Evolutionary conservation across 225 moss, liverwort and hornwort species (phyloP), one percentile per base, ranked within the genome.

Genomic region (Pleurozium schreberi): DNA sequence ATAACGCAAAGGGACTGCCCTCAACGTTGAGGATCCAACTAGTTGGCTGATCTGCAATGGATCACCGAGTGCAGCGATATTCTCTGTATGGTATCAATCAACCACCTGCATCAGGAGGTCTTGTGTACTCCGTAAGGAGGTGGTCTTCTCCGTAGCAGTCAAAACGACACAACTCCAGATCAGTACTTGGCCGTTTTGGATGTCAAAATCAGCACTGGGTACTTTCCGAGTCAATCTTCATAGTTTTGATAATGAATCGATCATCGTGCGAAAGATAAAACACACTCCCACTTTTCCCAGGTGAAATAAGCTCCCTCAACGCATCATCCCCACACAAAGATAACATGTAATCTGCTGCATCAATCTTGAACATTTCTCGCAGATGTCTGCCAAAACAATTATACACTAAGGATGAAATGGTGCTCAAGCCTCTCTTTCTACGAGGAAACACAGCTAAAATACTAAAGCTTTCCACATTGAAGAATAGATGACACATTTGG

Each of bases 211-310:
- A 81, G 87, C 81, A 87, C 55, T 80, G 59, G 53, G 80, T 86
- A 88, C 86, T 68, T 80, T 76, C 76, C 58, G 82, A 88, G 76
- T 84, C 84, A 59, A 80, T 99, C 91, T 97, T 96, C 99, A 99
- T 99, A 38, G 99, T 99, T 90, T 99, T 99, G 91, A 99, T 99
- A 71, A 97, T 97, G 87, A 99, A 99, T 52, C 99, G 96, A 75
- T 99, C 99, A 93, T 99, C 99, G 88, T 99, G 96, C 43, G 99
- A 99, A 87, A 99, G 93, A 90, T 97, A 99, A 84, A 99, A 99
- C 52, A 99, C 97, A 93, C 99, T 99, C 87, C 99, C 99, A 92
- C 99, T 99, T 85, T 99, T 99, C 57, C 99, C 99, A 82, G 99
- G 99, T 75, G 96, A 96, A 73, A 94, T 92, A 70, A 99, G 97